phyloP scores from a whole-genome alignment of 2,329 filamentous ascomycete species.

The Arthrobotrys entomopaga region DNA sequence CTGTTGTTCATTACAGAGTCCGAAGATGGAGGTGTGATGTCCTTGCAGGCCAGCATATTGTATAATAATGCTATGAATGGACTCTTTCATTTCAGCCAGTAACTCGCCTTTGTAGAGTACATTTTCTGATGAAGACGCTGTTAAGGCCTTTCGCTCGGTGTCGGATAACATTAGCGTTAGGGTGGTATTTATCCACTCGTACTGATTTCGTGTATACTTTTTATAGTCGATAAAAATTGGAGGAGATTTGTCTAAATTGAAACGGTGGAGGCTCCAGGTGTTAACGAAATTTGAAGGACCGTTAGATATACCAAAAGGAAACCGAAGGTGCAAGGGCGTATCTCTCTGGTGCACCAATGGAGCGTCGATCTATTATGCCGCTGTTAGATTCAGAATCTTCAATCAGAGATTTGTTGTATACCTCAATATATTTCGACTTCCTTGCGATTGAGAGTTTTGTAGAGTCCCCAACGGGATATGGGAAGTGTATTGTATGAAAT shows the following conservation, averaged over 20 bases:
- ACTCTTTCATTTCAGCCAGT: conserved; percentile 58
- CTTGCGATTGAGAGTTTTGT: conserved; percentile 24
- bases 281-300: not conserved
- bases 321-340: conserved; percentile 4
- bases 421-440: conserved; percentile 41
- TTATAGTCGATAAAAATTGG: conserved; percentile 31
- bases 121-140: not conserved
- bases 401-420: not conserved
- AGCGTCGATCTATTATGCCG: not conserved
- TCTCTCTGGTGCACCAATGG: not conserved
- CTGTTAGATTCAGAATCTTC: too few relatives aligned
- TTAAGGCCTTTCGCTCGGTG: conserved; percentile 50
- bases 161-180: conserved; percentile 54
- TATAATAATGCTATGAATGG: conserved; percentile 56
- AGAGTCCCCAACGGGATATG: conserved; percentile 9
- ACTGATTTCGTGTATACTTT: not conserved
- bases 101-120: conserved; percentile 23
- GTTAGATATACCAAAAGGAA: conserved; percentile 8
- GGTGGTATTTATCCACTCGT: conserved; percentile 43
- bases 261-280: conserved; percentile 34
- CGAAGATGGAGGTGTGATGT: conserved; percentile 39
- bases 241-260: conserved; percentile 56
- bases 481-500: conserved; percentile 19
- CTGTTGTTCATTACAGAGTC: conserved; percentile 41
- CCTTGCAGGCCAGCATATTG: conserved; percentile 53